Percentiles rank a stretch among this genome's conserved stretches.
Conservation (phyloP, 2,329 filamentous ascomycete genomes). For the Westerdykella aurantiaca region DNA sequence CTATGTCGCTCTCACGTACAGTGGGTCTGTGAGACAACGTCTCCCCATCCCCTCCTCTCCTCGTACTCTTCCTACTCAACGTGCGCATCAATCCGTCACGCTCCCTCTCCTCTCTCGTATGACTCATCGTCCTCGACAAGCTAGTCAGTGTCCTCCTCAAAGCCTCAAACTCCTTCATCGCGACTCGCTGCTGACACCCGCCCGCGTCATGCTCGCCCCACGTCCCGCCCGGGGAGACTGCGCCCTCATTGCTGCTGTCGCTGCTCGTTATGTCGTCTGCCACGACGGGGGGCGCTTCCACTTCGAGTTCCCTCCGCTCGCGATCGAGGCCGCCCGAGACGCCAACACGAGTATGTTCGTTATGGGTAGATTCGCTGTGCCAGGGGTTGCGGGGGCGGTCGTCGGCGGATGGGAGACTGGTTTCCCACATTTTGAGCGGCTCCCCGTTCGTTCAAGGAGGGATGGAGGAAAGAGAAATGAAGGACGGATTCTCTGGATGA, state of each 20-base stretch:
- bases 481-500: neutral
- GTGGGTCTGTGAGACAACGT: slow-evolving; percentile 7
- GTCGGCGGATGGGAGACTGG: too few relatives aligned
- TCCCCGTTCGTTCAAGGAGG: too few relatives aligned
- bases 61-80: slow-evolving; percentile 25
- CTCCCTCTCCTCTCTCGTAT: slow-evolving; percentile 15
- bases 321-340: slow-evolving; percentile 2
- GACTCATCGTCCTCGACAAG: slow-evolving; percentile 43
- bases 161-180: slow-evolving; percentile 56
- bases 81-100: slow-evolving; percentile 19
- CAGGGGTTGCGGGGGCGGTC: slow-evolving; percentile 21
- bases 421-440: too few relatives aligned
- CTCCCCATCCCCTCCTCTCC: slow-evolving; percentile 8
- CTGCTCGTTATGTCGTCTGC: slow-evolving; percentile 2
- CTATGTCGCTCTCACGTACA: slow-evolving; percentile 18
- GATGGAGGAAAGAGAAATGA: neutral
- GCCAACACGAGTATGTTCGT: slow-evolving; percentile 3
- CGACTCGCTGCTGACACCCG: slow-evolving; percentile 46
- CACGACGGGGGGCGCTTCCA: slow-evolving; percentile 1
- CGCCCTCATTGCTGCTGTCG: slow-evolving; percentile 6
- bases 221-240: slow-evolving; percentile 42
- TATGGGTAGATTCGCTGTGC: slow-evolving; percentile 26
- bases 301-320: slow-evolving; percentile 10
- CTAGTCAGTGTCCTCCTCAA: slow-evolving; percentile 52
- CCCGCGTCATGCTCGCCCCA: slow-evolving; percentile 60